Evolutionary conservation across 176 grass and related monocot species (phyloP), one percentile per base, ranked within the genome.

Genomic region (Oryza rufipogon): DNA sequence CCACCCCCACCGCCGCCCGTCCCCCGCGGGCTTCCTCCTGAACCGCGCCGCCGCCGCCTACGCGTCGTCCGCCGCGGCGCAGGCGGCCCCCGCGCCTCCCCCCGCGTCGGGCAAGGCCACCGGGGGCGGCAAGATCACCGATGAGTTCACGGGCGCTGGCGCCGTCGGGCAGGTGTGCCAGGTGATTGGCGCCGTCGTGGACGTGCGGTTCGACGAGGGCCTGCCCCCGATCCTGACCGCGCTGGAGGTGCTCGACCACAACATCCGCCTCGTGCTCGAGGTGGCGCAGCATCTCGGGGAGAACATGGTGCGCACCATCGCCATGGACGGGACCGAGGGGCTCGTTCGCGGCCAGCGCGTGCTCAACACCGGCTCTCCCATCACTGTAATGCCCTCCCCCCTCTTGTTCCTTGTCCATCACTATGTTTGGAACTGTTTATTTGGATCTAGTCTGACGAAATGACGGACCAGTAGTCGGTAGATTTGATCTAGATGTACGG

Each of bases 211-310:
- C 32, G 88, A 92, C 64, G 94, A 92, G 34, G 94, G 94, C 9
- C 84, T 97, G 0, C 94, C 92, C 58, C 90, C 94, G 77, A 97
- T 97, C 80, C 82, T 97, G 41, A 97, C 94, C 0, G 94, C 95
- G 41, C 89, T 97, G 12, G 95, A 97, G 90, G 92, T 97, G 68
- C 82, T 95, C 69, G 95, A 97, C 77, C 78, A 97, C 75, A 91
- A 87, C 48, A 95, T 97, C 81, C 90, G 92, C 56, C 90, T 97
- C 16, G 95, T 97, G 66, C 95, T 94, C 30, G 95, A 97, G 88
- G 95, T 97, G 49, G 95, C 95, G 23, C 95, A 97, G 86, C 95
- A 97, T 94, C 92, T 93, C 32, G 95, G 95, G 33, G 92, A 97
- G 92, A 97, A 93, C 73, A 91, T 97, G 87, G 95, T 97, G 28